A percentile compares a stretch with the other conserved stretches of the same genome.
phyloP scores from a whole-genome alignment of 2,329 filamentous ascomycete genomes.

The Beauveria bassiana region DNA sequence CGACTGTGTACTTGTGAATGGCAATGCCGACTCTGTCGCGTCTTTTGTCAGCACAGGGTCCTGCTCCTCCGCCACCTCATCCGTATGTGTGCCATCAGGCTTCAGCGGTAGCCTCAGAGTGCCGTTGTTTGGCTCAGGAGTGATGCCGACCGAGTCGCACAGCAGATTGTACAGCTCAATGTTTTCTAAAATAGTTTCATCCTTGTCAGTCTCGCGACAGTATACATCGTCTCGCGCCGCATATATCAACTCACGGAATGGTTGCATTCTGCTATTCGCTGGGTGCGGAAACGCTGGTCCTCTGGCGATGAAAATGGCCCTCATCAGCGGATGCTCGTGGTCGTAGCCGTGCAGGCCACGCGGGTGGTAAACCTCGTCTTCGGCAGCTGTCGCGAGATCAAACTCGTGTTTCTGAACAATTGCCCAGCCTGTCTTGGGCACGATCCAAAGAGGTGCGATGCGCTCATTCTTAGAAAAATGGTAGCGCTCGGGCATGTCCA shows the following conservation, averaged over 20 bases:
- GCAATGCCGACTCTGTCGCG: neutral
- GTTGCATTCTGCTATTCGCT: conserved; percentile 69
- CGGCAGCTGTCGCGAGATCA: conserved; percentile 57
- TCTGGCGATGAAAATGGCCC: conserved; percentile 86
- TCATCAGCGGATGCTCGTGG: conserved; percentile 88
- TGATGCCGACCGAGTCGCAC: conserved; percentile 75
- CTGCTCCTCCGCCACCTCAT: conserved; percentile 37
- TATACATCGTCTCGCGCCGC: neutral
- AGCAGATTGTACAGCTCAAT: conserved; percentile 92
- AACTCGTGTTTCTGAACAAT: conserved; percentile 78
- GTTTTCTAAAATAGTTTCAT: conserved; percentile 56
- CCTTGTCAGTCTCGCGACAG: neutral
- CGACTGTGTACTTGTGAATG: conserved; percentile 5
- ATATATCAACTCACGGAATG: conserved; percentile 66
- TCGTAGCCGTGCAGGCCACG: conserved; percentile 90
- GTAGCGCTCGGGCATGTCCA: conserved; percentile 85
- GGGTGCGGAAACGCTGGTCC: conserved; percentile 87
- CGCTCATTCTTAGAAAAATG: conserved; percentile 83
- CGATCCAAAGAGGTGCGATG: conserved; percentile 91
- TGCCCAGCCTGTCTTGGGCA: conserved; percentile 88
- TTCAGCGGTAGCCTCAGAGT: conserved; percentile 67
- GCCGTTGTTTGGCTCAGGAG: conserved; percentile 75
- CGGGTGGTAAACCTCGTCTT: conserved; percentile 64
- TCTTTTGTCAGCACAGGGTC: conserved; percentile 38
- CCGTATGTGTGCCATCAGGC: conserved; percentile 53